Evolutionary conservation across 139 green algal genomes (phyloP), one percentile per base, ranked within the genome.

Genomic region (Coccomyxa sp.): DNA sequence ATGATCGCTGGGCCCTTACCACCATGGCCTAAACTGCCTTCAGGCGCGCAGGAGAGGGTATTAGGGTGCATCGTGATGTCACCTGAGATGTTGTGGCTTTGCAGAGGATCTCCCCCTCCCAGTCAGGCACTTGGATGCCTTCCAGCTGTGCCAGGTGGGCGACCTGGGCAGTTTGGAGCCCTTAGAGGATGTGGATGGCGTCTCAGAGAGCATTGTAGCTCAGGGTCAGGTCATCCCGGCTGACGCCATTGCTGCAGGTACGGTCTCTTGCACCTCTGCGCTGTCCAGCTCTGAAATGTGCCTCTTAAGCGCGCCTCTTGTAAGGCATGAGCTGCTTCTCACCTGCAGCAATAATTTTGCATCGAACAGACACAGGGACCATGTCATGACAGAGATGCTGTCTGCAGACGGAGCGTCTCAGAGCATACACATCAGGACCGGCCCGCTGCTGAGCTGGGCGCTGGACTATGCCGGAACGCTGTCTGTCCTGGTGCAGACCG

Each of bases 101-200:
- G n/a, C n/a, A n/a, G n/a, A n/a, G n/a, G n/a, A n/a, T n/a, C n/a
- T n/a, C n/a, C 36, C 64, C 8, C 75, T 87, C 27, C 83, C 81
- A 31, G 74, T 87, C 33, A 74, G 80, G 39, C n/a, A 75, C 27
- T 33, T 87, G 33, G 72, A 75, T 31, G 38, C 70, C 29, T 86
- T 82, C 29, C 29, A n/a, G 24, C 37, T 82, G 35, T 37, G 37
- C 29, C 18, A 22, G 18, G 29, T 10, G 24, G 29, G 29, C 29
- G 7, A 72, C n/a, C 29, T 36, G 64, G 29, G n/a, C 27, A 36
- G 34, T 33, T 38, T 72, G 64, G 29, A 36, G 64, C 64, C 64
- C 64, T 36, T 72, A 27, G 64, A 72, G 29, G 64, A 34, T 72
- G 29, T 72, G 64, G 64, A 72, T 22, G 64, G n/a, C 29, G n/a